Evolutionary conservation across 768 basidiomycete genomes (phyloP).

Genomic region (Punctularia strigosozonata): DNA sequence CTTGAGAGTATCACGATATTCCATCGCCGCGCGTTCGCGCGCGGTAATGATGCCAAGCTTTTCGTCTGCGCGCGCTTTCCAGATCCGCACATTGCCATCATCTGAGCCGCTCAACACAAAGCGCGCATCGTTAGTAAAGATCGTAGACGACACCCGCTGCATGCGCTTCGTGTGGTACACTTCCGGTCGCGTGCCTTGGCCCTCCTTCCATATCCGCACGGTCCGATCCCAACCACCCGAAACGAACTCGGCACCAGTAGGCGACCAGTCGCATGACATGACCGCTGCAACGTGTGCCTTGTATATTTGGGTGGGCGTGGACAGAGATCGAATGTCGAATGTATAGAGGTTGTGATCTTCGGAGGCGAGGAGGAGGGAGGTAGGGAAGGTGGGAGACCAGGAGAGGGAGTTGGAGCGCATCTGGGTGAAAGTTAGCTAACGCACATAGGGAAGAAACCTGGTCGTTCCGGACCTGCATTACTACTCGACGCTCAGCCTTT

Average conservation of each 20-base stretch:
- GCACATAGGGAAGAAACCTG: neutral
- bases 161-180: conserved; percentile 98
- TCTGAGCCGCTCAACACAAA: conserved; percentile 89
- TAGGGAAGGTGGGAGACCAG: conserved; percentile 96
- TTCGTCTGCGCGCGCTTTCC: conserved; percentile 90
- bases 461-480: conserved; percentile 65
- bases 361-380: conserved; percentile 83
- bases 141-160: conserved; percentile 91
- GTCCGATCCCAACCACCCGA: conserved; percentile 96
- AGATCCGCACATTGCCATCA: conserved; percentile 89
- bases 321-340: conserved; percentile 84
- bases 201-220: conserved; percentile 85
- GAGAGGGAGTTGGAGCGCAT: conserved; percentile 85
- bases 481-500: conserved; percentile 82
- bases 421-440: conserved; percentile 18
- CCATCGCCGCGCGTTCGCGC: conserved; percentile 81
- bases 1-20: conserved; percentile 83
- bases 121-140: conserved; percentile 83
- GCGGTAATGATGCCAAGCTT: conserved; percentile 87
- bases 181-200: conserved; percentile 69
- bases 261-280: conserved; percentile 96
- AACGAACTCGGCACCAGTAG: conserved; percentile 91
- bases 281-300: conserved; percentile 96
- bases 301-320: conserved; percentile 82
- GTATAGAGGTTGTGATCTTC: conserved; percentile 99